Percentiles rank a stretch among this genome's conserved stretches.
phyloP scores from a whole-genome alignment of 2,329 filamentous ascomycete genomes.

The Cryphonectria carpinicola region DNA sequence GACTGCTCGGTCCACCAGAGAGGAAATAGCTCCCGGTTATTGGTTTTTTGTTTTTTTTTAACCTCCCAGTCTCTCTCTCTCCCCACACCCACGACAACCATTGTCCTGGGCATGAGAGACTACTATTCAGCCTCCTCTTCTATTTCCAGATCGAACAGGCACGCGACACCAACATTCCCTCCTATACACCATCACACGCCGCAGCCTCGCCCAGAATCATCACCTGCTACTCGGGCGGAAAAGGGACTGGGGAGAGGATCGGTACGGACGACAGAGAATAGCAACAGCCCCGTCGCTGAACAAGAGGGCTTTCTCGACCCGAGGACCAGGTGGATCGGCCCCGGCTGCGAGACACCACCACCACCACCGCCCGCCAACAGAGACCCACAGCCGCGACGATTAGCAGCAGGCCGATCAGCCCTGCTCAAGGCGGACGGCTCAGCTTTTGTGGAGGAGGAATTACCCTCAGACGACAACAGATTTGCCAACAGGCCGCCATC shows the following conservation, averaged over 20 bases:
- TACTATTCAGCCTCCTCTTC: background rate
- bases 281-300: background rate
- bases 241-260: background rate
- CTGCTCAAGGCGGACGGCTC: constrained; percentile 4
- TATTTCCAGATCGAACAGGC: background rate
- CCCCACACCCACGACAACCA: background rate
- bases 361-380: background rate
- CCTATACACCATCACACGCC: background rate
- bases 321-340: constrained; percentile 4
- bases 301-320: background rate
- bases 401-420: background rate
- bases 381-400: background rate
- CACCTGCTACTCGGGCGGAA: background rate
- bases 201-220: background rate
- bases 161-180: constrained; percentile 1
- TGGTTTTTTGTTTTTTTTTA: no score
- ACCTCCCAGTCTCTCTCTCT: no score
- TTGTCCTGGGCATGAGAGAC: constrained; percentile 1
- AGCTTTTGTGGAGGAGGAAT: background rate
- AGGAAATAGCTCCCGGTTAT: background rate
- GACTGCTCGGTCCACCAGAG: constrained; percentile 2
- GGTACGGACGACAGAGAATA: background rate
- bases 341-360: background rate
- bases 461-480: background rate
- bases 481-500: background rate